Evolutionary conservation across 2,329 filamentous ascomycete genomes (phyloP), one percentile per base, ranked within the genome.

Genomic region (Biscogniauxia mediterranea): DNA sequence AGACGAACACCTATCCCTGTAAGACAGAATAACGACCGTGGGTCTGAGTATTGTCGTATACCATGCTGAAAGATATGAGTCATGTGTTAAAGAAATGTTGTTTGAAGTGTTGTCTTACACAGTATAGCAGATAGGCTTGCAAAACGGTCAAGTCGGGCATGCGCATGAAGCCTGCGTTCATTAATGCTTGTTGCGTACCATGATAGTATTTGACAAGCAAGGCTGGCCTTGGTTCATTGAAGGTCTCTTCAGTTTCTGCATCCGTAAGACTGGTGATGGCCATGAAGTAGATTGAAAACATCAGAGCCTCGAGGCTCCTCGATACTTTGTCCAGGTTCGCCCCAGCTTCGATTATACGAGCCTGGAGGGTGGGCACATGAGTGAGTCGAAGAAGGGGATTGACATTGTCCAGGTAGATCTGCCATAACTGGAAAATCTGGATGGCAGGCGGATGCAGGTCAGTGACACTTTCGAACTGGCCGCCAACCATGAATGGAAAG

Each of bases 311-410:
- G 19, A 89, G 79, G 9, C 80, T 81, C 57, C 80, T 82, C 1
- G 80, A 76, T 3, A 87, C 81, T 63, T 80, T 83, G 26, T 80
- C 75, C 5, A 86, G 71, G 57, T 86, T 80, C 2, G 82, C 80
- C 42, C 82, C 82, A 7, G 86, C 86, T 60, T 87, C 84, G 56
- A 91, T 83, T 49, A 91, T 82, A 57, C 83, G 82, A n/a, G 76
- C 78, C 70, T 91, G 88, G 0, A 90, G 75, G 1, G 83, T 89
- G 0, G 87, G 87, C 0, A 85, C 83, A 69, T 91, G 89, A 0
- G 85, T 88, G 59, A 91, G 79, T 69, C 90, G 91, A 54, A 90
- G 78, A 5, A 92, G 71, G 0, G 88, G 87, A 66, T 91, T 87
- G 66, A 91, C 84, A 67, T 90, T 90, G 64, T 86, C 83, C 51